Base-by-base conservation (phyloP, 352 stramenopile species). In the Nothophytophthora sp. region DNA sequence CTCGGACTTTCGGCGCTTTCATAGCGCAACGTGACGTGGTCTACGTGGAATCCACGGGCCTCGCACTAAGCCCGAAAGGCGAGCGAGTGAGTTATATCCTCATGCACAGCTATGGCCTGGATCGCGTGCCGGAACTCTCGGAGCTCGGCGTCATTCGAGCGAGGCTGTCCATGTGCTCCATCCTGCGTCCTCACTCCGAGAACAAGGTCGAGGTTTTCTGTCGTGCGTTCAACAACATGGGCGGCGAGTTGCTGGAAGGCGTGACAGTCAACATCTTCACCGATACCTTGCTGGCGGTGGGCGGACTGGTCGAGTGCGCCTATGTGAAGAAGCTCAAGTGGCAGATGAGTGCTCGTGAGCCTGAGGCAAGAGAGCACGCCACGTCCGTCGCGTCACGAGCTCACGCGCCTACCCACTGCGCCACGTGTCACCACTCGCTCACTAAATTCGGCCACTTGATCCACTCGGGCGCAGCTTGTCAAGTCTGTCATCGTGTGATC, bases 271-370 rank as follows among this genome's bases (percentile, higher is more conserved):
- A 39, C 22, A 56, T 85, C 35, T 72, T 73, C 29, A 63, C 67
- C 3, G 68, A 80, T 0, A 61, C 61, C 12, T 33, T 85, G 16
- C 47, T 69, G 5, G 54, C 62, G 13, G 41, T 60, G 18, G 41
- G 68, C 5, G 67, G 63, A 18, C 62, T 82, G 13, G 64, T 76
- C 34, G 70, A 84, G 38, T 84, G 67, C 50, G 63, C 67, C 2
- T 65, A 84, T 38, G 65, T 81, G 49, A 87, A 87, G 58, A 87
- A 87, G 37, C 60, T 87, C 11, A 67, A 55, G 39, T 84, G 72
- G 73, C 59, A 81, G 30, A 78, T 83, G 62, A 58, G 55, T 11
- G n/a, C n/a, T n/a, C n/a, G n/a, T n/a, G n/a, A n/a, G n/a, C n/a
- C n/a, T n/a, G n/a, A n/a, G n/a, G n/a, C n/a, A n/a, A n/a, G n/a